Conservation (phyloP, 2,329 filamentous ascomycete species). For the Huntiella moniliformis region DNA sequence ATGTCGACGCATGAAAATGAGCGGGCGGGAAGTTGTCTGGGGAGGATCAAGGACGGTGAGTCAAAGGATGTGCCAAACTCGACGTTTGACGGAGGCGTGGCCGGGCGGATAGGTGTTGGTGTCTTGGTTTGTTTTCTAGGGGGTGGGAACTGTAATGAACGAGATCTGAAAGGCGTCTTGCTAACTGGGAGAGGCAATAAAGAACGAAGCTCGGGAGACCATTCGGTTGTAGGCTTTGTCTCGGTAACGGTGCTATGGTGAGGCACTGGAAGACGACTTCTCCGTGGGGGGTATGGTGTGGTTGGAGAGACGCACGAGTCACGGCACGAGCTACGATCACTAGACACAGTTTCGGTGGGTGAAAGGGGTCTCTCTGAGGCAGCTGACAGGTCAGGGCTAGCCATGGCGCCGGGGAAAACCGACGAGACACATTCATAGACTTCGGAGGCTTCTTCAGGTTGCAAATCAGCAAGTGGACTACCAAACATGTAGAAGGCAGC, state of each 20-base stretch:
- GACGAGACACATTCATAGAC: constrained; percentile 6
- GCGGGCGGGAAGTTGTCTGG: neutral
- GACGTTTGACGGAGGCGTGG: constrained; percentile 7
- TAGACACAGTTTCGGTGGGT: constrained; percentile 12
- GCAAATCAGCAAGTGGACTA: constrained; percentile 13
- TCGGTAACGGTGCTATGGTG: constrained; percentile 1
- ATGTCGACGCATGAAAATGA: constrained; percentile 5
- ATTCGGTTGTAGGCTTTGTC: constrained; percentile 4
- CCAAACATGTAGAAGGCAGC: constrained; percentile 32
- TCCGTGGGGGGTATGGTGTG: constrained; percentile 9
- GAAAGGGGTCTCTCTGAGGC: constrained; percentile 7
- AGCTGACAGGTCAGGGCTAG: neutral
- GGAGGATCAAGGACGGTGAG: neutral
- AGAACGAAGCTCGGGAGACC: constrained; percentile 6
- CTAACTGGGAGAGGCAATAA: constrained; percentile 1
- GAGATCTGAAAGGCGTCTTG: constrained; percentile 9
- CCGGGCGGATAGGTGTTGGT: constrained; percentile 4
- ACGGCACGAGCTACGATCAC: constrained; percentile 11
- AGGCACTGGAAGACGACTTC: neutral
- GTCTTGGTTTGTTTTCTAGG: constrained; percentile 5
- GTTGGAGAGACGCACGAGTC: constrained; percentile 11
- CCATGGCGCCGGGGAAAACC: constrained; percentile 5
- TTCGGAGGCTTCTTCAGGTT: constrained; percentile 1
- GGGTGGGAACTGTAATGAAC: constrained; percentile 6
- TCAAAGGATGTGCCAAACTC: neutral